Base-by-base conservation (phyloP, 208 protist genomes). In the Vickermania spadyakhi region DNA sequence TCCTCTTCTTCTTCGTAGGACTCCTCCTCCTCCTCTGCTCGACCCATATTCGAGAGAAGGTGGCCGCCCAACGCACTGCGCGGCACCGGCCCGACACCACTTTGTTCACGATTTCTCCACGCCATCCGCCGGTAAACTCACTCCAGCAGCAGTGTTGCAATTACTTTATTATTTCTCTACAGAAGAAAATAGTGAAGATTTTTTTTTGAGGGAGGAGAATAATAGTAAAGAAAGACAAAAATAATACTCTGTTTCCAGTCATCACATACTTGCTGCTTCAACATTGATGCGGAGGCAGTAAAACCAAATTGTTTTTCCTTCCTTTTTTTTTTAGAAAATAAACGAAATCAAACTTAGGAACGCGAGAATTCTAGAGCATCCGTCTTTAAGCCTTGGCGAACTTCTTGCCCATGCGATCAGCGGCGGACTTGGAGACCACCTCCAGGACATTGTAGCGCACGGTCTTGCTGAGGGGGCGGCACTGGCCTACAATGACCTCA, bases 391-490 rank as follows among this genome's bases (percentile, higher is more conserved):
- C 73, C 73, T 84, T 85, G 65, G 75, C 70, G 63, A 92, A 82
- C 79, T 82, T 89, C 75, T 89, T 92, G 68, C 84, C 89, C 57
- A 87, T 50, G 73, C 86, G 87, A 62, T 89, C 84, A 59, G 89
- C 77, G n/a, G 80, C 73, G 29, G 79, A 84, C 82, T 93, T 93
- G 72, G 62, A 79, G 49, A 93, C 85, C 49, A 96, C 84, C 78
- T 97, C 90, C 42, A 99, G 75, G 60, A 99, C 98, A 89, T 99
- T 99, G 96, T 99, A 99, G 69, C 96, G 90, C 66, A 99, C 96
- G 57, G 99, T 99, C 97, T 99, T 99, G 69, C 97, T 98, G n/a
- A 99, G 86, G 45, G 98, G 98, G 86, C 90, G 86, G 95, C 98
- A 99, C 91, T 99, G 96, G 60, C 98, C 99, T 59, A 99, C 86